Evolutionary conservation across 148 eudicot genomes (phyloP).

Genomic region (Rhododendron molle): DNA sequence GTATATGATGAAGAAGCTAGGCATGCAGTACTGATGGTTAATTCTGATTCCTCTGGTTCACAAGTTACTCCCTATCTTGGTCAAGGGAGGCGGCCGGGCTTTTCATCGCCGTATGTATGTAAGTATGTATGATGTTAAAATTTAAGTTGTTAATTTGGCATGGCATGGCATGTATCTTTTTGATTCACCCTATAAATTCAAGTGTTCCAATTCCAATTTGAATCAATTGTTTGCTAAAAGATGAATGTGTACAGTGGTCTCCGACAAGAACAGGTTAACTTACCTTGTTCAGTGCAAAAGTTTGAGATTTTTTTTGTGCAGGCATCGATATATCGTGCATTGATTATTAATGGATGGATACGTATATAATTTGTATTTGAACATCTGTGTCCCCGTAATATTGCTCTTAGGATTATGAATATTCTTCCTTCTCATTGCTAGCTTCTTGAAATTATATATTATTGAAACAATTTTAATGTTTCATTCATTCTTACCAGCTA

Average conservation of each 20-base stretch:
- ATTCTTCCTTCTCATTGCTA: too few relatives aligned
- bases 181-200: background rate
- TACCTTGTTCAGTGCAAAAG: slow-evolving; percentile 10
- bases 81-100: slow-evolving; percentile 1
- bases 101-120: background rate
- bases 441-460: too few relatives aligned
- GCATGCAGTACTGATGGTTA: background rate
- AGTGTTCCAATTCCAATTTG: slow-evolving; percentile 9
- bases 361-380: too few relatives aligned
- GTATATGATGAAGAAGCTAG: slow-evolving; percentile 3
- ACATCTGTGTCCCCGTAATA: too few relatives aligned
- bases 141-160: slow-evolving; percentile 13
- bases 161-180: slow-evolving; percentile 25
- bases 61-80: slow-evolving; percentile 6
- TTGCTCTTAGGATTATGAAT: too few relatives aligned
- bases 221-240: slow-evolving; percentile 14
- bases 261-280: background rate
- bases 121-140: background rate
- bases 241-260: slow-evolving; percentile 14
- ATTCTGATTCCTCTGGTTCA: slow-evolving; percentile 19
- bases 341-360: too few relatives aligned
- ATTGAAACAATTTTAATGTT: too few relatives aligned
- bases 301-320: background rate
- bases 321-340: too few relatives aligned
- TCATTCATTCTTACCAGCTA: too few relatives aligned